Base-by-base conservation (phyloP, 2,329 filamentous ascomycete genomes). In the Aspergillus cejpii region DNA sequence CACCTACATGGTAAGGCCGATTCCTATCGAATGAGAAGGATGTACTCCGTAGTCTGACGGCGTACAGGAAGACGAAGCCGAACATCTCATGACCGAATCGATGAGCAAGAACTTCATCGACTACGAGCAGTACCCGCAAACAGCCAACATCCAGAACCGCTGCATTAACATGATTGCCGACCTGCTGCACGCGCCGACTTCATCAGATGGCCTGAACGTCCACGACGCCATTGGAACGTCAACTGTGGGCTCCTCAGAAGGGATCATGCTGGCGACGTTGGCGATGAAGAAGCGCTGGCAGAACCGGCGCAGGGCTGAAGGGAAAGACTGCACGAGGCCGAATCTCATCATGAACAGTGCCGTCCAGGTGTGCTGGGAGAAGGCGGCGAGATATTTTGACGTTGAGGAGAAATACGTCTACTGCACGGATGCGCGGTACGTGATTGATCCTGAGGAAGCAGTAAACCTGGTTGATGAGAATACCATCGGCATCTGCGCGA, bases 231-330 rank as follows among this genome's bases (percentile, higher is more conserved):
- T 86, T 41, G 84, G 84, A 2, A 78, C 80, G 0, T 82, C 83
- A 3, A 86, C 83, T 0, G 85, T 83, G 0, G 84, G 84, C 0
- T 85, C 81, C 0, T 83, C 78, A 8, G 83, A 87, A 61, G 83
- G 81, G 1, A 84, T 86, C 46, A 81, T 84, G 57, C 73, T 87
- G 1, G 84, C 81, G 24, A 82, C 81, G 1, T 67, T 87, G 15
- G 83, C 83, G 3, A 85, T 87, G 83, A 86, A 86, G 69, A 73
- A 81, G n/a, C 72, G 79, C 15, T 87, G 83, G 84, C 81, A 86
- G 60, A 78, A 84, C 55, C 76, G 74, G 53, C 73, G 82, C 20
- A 70, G 66, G 44, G 73, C 70, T 0, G 74, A 74, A 28, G 81
- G 81, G 11, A 84, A 85, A 50, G 80, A 83, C 51, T 77, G 73